Base-by-base conservation (phyloP, 2,329 filamentous ascomycete species). In the Aureobasidium sp. region DNA sequence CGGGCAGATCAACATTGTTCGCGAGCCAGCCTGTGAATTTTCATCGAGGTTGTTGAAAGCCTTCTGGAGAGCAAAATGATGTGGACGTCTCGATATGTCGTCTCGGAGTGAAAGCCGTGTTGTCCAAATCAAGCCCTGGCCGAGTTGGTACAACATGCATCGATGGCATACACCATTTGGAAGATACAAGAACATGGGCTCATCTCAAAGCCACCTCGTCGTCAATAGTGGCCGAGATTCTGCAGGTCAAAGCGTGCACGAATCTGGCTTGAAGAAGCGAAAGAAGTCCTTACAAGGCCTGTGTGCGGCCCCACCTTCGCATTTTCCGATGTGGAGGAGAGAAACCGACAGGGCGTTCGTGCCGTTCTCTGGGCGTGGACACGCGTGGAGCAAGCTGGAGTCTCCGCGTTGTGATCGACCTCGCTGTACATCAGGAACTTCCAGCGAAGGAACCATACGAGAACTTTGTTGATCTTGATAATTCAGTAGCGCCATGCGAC, bases 321-420 rank as follows among this genome's bases (percentile, higher is more conserved):
- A n/a, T 14, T 39, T 25, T 31, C 20, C 14, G 14, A 27, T 36
- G 51, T 42, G 51, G 51, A 44, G 27, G 41, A 11, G 22, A 22
- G 20, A 17, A n/a, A 25, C 45, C 39, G 37, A 55, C 37, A 36
- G n/a, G 39, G 41, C 53, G 27, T 34, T 36, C 29, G 1, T 34
- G 31, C 31, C 31, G 31, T 41, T 41, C 7, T 7, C 25, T 52
- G 22, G 9, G 31, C 22, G 22, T 25, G 22, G 2, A 25, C 3
- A 3, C 2, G 5, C 9, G 41, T 22, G 27, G 39, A 5, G 53
- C 39, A 36, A 41, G 14, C 53, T 45, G 39, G 39, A 34, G 41
- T 15, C 27, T 57, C 53, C 53, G 36, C 41, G 39, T 34, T 45
- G 31, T 34, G 39, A 45, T 57, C 41, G 53, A 57, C 53, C n/a